Evolutionary conservation across 2,329 filamentous ascomycete species (phyloP).

Genomic region (Thelonectria rubi): DNA sequence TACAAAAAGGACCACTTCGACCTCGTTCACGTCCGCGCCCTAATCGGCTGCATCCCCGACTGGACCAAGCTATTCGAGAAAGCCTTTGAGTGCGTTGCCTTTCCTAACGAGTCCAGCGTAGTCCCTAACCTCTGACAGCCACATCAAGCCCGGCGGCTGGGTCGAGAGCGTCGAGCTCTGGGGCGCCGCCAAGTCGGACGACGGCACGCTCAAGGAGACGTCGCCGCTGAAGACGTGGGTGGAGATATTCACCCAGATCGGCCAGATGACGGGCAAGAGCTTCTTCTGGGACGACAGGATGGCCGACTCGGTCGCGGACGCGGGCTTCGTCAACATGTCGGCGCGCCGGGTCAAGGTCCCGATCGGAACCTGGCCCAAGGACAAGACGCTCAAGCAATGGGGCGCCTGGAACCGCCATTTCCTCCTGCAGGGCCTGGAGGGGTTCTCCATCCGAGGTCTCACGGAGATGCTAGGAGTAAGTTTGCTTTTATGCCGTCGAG

Average conservation of each 20-base stretch:
- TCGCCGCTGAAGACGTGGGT: constrained; percentile 35
- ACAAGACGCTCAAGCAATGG: constrained; percentile 38
- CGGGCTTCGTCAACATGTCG: constrained; percentile 29
- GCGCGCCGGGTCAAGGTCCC: constrained; percentile 29
- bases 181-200: constrained; percentile 33
- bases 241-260: constrained; percentile 28
- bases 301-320: constrained; percentile 27
- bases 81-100: constrained; percentile 55
- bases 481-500: not conserved
- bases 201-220: constrained; percentile 35
- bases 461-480: constrained; percentile 31
- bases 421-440: constrained; percentile 31
- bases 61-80: constrained; percentile 60
- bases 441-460: constrained; percentile 34
- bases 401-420: constrained; percentile 33
- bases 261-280: constrained; percentile 28
- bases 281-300: constrained; percentile 32
- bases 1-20: constrained; percentile 60
- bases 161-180: constrained; percentile 26
- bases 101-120: not conserved
- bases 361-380: constrained; percentile 42
- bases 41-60: constrained; percentile 62
- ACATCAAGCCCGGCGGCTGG: constrained; percentile 27
- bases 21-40: constrained; percentile 65
- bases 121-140: not conserved